Conservation (phyloP, 192 early-diverging fungal genomes). For the Phycomyces blakesleeanus region DNA sequence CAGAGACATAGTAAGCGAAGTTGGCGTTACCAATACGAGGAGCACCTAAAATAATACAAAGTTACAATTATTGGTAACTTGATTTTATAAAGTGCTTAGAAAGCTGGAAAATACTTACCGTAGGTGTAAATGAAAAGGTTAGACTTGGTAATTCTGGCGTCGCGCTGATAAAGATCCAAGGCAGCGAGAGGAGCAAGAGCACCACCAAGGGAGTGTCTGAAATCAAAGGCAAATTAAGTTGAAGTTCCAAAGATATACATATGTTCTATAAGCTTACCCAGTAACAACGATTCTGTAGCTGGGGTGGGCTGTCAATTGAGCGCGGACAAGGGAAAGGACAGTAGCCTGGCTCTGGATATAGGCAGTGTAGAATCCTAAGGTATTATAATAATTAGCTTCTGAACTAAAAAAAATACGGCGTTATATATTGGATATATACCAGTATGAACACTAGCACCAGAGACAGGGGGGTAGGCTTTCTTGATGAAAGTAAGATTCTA, state of each 20-base stretch:
- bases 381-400: not conserved
- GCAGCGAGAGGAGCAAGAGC: constrained; percentile 19
- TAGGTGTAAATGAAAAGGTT: constrained; percentile 19
- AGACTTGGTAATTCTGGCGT: not conserved
- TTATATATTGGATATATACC: no score
- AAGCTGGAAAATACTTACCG: constrained; percentile 4
- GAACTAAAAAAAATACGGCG: not conserved
- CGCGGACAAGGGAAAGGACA: not conserved
- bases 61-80: not conserved
- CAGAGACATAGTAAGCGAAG: constrained; percentile 20
- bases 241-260: not conserved
- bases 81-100: no score
- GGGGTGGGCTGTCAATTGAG: constrained; percentile 12
- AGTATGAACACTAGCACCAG: constrained; percentile 5
- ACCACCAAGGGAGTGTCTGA: constrained; percentile 30
- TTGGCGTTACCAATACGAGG: constrained; percentile 25
- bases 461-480: not conserved
- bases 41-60: constrained; percentile 5
- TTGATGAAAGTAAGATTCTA: constrained; percentile 10
- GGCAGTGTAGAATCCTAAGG: constrained; percentile 15
- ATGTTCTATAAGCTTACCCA: constrained; percentile 7
- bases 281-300: constrained; percentile 21
- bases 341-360: constrained; percentile 7
- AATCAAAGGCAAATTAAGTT: not conserved
- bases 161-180: constrained; percentile 24